phyloP scores from a whole-genome alignment of 2,329 filamentous ascomycete species.

The Colletotrichum simmondsii region DNA sequence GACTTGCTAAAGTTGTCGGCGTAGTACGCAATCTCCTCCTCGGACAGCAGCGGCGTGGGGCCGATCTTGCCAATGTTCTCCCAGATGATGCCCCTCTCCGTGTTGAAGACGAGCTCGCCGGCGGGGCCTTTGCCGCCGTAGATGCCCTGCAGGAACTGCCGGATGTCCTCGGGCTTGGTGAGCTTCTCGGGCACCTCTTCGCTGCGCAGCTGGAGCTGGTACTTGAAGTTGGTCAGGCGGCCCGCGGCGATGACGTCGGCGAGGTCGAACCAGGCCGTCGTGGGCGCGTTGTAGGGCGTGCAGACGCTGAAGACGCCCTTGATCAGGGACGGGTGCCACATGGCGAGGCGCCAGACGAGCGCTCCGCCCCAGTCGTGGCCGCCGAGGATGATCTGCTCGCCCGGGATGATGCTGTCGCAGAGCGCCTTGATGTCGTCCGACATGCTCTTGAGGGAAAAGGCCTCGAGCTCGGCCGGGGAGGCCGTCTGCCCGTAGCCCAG shows the following conservation, averaged over 20 bases:
- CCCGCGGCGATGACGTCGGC: slow-evolving; percentile 67
- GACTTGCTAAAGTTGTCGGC: slow-evolving; percentile 75
- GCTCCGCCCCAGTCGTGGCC: slow-evolving; percentile 95
- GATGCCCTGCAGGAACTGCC: slow-evolving; percentile 76
- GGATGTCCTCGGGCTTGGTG: slow-evolving; percentile 69
- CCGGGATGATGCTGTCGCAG: slow-evolving; percentile 62
- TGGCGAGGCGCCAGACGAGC: slow-evolving; percentile 78
- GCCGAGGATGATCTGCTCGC: slow-evolving; percentile 77
- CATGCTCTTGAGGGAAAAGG: slow-evolving; percentile 72
- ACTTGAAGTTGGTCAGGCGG: slow-evolving; percentile 76
- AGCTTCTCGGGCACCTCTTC: slow-evolving; percentile 71
- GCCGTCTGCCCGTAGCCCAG: slow-evolving; percentile 86
- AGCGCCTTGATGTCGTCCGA: slow-evolving; percentile 81
- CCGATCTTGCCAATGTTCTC: slow-evolving; percentile 70
- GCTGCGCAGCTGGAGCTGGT: slow-evolving; percentile 84
- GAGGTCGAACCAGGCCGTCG: slow-evolving; percentile 62
- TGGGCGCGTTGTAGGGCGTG: slow-evolving; percentile 76
- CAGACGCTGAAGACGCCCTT: slow-evolving; percentile 82
- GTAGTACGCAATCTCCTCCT: slow-evolving; percentile 83
- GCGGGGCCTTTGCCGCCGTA: slow-evolving; percentile 73
- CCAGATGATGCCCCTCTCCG: slow-evolving; percentile 70
- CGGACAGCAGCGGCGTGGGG: slow-evolving; percentile 68
- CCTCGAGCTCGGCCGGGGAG: slow-evolving; percentile 68
- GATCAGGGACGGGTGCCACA: slow-evolving; percentile 79
- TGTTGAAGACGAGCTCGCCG: slow-evolving; percentile 67